These are phyloP conservation scores for Cordyceps fumosorosea DNA, from an alignment of 2,329 filamentous ascomycete genomes.

Conservation along the genomic window DNA sequence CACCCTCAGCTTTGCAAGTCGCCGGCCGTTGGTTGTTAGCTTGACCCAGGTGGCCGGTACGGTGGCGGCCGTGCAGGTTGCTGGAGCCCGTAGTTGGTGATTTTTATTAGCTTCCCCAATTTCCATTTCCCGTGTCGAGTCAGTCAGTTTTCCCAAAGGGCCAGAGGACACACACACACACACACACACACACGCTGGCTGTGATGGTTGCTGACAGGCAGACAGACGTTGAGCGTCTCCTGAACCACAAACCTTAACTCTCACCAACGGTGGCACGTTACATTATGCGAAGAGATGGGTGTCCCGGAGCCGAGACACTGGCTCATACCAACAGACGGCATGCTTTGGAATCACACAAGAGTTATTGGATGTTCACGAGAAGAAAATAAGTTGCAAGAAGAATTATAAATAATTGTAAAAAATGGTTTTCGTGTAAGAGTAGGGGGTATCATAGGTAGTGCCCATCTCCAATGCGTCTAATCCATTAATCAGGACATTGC, in stretches of 20 bases:
- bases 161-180: neutral
- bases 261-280: neutral
- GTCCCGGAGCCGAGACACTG: neutral
- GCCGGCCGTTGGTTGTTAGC: neutral
- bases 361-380: too few species aligned
- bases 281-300: neutral
- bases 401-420: neutral
- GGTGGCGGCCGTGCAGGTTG: neutral
- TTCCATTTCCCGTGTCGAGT: neutral
- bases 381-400: too few species aligned
- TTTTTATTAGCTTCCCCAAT: neutral
- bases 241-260: neutral
- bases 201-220: neutral
- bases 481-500: neutral
- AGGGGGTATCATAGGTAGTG: slow-evolving; percentile 9
- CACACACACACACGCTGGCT: too few species aligned
- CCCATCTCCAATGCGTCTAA: neutral
- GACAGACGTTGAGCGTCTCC: neutral
- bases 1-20: neutral
- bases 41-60: neutral
- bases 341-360: too few species aligned
- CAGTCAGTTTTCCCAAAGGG: neutral
- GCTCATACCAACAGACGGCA: too few species aligned
- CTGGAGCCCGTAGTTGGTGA: too few species aligned
- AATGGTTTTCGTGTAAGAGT: neutral